These are phyloP conservation scores for Penicillium soppii DNA, from an alignment of 495 filamentous ascomycete species.

Conservation along the genomic window DNA sequence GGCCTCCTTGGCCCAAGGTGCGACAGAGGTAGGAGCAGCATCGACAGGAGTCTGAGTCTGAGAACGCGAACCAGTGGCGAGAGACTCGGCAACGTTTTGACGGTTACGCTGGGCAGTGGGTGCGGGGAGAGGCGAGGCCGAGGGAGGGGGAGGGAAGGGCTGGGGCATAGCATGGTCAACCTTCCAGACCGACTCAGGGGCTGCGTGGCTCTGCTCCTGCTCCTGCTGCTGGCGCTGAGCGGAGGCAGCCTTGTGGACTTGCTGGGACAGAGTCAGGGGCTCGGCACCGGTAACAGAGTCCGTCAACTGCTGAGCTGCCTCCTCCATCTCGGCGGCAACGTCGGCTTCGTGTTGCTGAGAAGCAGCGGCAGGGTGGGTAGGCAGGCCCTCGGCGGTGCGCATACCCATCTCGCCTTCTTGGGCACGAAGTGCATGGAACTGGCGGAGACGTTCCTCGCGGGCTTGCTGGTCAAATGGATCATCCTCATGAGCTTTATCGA, in stretches of 20 bases:
- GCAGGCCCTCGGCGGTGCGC: conserved; percentile 41
- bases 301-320: conserved; percentile 13
- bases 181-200: conserved; percentile 62
- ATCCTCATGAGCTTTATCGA: conserved; percentile 49
- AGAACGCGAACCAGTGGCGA: conserved; percentile 69
- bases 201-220: conserved; percentile 35
- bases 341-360: conserved; percentile 26
- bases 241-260: conserved; percentile 77
- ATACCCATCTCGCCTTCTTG: conserved; percentile 50
- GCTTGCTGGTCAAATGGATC: conserved; percentile 51
- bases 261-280: conserved; percentile 74
- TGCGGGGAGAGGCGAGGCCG: conserved; percentile 77
- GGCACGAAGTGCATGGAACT: conserved; percentile 60
- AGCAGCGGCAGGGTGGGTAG: conserved; percentile 37
- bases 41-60: conserved; percentile 71
- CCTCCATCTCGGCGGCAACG: conserved; percentile 20
- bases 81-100: conserved; percentile 78
- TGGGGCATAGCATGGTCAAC: conserved; percentile 63
- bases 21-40: conserved; percentile 65
- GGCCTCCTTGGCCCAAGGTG: conserved; percentile 90
- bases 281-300: conserved; percentile 26
- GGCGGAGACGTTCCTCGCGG: conserved; percentile 59
- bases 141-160: conserved; percentile 75
- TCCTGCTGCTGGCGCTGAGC: conserved; percentile 61
- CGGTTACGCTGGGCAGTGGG: conserved; percentile 81